These are phyloP conservation scores for Earliella scabrosa DNA, from an alignment of 1,284 basidiomycete genomes.

Conservation along the genomic window DNA sequence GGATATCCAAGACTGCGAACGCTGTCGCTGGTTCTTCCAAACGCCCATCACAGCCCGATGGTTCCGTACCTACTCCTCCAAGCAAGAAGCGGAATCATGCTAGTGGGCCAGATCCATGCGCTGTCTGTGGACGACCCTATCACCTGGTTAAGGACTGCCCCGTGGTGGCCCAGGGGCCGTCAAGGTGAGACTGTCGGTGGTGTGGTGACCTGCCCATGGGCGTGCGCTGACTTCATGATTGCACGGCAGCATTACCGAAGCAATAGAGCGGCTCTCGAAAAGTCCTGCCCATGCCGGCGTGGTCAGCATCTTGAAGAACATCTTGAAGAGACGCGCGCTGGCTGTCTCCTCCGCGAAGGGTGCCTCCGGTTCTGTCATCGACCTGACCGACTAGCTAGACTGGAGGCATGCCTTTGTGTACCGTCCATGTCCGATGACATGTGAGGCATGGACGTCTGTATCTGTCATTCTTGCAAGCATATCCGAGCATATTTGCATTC, in stretches of 20 bases:
- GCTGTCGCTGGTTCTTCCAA: constrained; percentile 37
- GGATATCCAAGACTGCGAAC: constrained; percentile 7
- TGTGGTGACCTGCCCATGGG: background rate
- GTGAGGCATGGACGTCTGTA: background rate
- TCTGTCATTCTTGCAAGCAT: constrained; percentile 6
- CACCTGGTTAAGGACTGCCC: constrained; percentile 60
- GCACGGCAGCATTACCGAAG: constrained; percentile 13
- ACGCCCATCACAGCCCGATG: constrained; percentile 39
- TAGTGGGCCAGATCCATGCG: constrained; percentile 36
- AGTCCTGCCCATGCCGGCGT: constrained; percentile 42
- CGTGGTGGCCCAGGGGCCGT: constrained; percentile 49
- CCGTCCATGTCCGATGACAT: background rate
- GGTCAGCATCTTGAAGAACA: constrained; percentile 46
- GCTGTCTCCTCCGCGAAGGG: constrained; percentile 2
- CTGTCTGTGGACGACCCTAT: constrained; percentile 48
- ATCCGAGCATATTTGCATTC: background rate
- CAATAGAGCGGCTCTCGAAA: constrained; percentile 50
- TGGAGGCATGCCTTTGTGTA: background rate
- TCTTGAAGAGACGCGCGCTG: constrained; percentile 41
- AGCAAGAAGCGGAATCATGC: constrained; percentile 47
- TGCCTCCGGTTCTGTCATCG: constrained; percentile 2
- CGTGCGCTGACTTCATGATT: background rate
- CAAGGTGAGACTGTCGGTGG: constrained; percentile 44
- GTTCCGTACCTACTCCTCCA: constrained; percentile 24
- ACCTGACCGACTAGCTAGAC: constrained; percentile 4